These are phyloP conservation scores for Melaleuca alternifolia DNA, from an alignment of 345 rosid genomes.

Conservation along the genomic window DNA sequence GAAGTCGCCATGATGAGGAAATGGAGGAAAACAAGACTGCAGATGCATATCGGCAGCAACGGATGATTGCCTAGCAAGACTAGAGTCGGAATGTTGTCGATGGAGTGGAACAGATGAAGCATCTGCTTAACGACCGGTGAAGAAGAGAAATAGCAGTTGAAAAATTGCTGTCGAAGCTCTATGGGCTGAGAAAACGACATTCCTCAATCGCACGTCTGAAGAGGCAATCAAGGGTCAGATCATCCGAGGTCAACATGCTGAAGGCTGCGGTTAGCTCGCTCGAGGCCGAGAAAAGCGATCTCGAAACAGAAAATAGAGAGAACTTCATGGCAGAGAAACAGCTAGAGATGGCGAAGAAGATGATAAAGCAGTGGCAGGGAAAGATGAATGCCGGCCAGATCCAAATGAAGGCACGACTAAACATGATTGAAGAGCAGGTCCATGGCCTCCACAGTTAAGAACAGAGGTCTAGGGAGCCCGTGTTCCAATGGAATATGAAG, in stretches of 20 bases:
- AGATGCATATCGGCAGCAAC: not conserved
- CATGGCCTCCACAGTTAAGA: not conserved
- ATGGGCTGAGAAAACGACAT: constrained; percentile 7
- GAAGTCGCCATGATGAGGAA: constrained; percentile 15
- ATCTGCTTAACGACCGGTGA: constrained; percentile 4
- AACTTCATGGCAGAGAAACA: not conserved
- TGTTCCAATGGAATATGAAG: constrained; percentile 7
- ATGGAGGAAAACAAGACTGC: not conserved
- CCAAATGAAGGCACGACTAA: constrained; percentile 2
- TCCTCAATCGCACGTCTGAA: constrained; percentile 2
- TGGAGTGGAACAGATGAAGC: not conserved
- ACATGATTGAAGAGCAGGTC: constrained; percentile 16
- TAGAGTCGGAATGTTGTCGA: constrained; percentile 11
- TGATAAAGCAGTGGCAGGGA: constrained; percentile 8
- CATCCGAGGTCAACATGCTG: constrained; percentile 7
- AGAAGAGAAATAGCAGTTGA: constrained; percentile 7
- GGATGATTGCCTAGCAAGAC: not conserved
- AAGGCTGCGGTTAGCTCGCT: not conserved
- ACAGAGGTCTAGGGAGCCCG: not conserved
- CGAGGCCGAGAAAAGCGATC: constrained; percentile 5
- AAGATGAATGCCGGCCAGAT: not conserved
- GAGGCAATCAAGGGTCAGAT: constrained; percentile 8
- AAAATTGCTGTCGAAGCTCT: constrained; percentile 10
- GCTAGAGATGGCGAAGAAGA: constrained; percentile 7
- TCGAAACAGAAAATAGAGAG: constrained; percentile 8